phyloP scores from a whole-genome alignment of 192 early-diverging fungal genomes.

The Coemansia sp. region DNA sequence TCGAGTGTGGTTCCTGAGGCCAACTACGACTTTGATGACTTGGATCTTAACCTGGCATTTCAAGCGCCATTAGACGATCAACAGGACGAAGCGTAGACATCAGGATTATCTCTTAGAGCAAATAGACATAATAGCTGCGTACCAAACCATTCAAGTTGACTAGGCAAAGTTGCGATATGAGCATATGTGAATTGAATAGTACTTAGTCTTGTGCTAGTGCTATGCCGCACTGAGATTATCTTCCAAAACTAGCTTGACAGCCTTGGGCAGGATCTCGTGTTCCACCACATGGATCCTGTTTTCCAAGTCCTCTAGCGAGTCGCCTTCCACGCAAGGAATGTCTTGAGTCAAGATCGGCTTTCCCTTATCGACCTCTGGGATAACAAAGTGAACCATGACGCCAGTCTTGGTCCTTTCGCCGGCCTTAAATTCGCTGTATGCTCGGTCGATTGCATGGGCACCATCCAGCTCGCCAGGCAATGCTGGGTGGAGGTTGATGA shows the following conservation, averaged over 20 bases:
- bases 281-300: conserved; percentile 88
- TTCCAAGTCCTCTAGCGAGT: conserved; percentile 84
- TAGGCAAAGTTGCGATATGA: neutral
- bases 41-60: conserved; percentile 30
- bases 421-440: conserved; percentile 83
- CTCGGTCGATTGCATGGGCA: conserved; percentile 94
- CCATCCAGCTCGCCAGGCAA: conserved; percentile 97
- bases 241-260: conserved; percentile 55
- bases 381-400: conserved; percentile 94
- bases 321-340: conserved; percentile 76
- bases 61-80: neutral
- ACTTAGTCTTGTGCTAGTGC: neutral
- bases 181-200: neutral
- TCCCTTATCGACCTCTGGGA: conserved; percentile 96
- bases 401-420: conserved; percentile 78
- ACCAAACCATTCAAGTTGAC: neutral
- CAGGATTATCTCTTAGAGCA: neutral
- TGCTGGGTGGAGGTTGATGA: conserved; percentile 98
- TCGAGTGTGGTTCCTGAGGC: conserved; percentile 29
- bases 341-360: conserved; percentile 79
- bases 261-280: conserved; percentile 87
- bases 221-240: neutral
- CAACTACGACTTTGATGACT: conserved; percentile 46
- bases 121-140: neutral
- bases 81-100: neutral